Percentiles rank a stretch among this genome's conserved stretches.
phyloP scores from a whole-genome alignment of 257 asterid genomes.

The Solanum pinnatisectum region DNA sequence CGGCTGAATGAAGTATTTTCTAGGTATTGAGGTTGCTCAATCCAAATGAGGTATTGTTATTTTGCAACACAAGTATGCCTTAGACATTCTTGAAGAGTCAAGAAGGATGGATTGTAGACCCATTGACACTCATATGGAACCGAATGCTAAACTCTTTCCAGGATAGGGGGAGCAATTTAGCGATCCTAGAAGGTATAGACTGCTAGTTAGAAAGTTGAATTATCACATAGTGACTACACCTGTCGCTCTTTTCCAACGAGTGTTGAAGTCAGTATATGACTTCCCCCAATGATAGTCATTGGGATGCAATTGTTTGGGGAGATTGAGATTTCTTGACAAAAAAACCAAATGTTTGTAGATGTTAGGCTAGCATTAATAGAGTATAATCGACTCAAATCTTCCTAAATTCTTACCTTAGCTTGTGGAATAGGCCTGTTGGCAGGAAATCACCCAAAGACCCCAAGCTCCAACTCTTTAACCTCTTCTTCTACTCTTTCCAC shows the following conservation, averaged over 20 bases:
- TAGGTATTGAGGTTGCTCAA: neutral
- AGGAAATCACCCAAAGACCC: neutral
- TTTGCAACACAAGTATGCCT: neutral
- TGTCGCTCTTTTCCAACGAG: neutral
- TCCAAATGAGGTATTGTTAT: neutral
- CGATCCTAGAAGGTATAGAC: neutral
- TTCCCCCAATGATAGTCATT: neutral
- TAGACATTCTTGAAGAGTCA: neutral
- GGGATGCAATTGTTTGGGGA: neutral
- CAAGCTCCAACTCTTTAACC: neutral
- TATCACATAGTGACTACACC: neutral
- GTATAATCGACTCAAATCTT: neutral
- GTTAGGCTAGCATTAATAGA: neutral
- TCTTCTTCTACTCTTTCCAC: neutral
- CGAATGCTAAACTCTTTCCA: neutral
- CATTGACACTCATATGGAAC: neutral
- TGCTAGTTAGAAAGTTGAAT: neutral
- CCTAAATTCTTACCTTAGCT: neutral
- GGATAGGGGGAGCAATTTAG: neutral
- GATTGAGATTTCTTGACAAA: neutral
- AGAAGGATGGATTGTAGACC: neutral
- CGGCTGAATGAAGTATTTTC: neutral
- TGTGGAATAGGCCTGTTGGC: neutral
- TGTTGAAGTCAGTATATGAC: neutral
- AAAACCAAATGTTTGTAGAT: neutral